Percentiles rank a stretch among this genome's conserved stretches.
Evolutionary conservation across 768 basidiomycete species (phyloP).

Genomic region (Psilocybe cubensis): DNA sequence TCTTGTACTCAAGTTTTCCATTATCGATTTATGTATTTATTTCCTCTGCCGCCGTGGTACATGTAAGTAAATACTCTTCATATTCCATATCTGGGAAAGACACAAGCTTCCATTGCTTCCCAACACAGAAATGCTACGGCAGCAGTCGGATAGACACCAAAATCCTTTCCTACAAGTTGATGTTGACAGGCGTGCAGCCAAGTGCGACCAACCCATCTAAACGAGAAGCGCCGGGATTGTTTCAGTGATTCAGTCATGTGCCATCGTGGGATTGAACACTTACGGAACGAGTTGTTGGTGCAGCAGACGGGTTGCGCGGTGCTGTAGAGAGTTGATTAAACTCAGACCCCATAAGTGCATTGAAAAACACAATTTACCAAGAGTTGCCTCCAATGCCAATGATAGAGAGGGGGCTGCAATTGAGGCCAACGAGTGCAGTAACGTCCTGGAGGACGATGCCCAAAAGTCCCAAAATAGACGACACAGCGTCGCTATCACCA

Average conservation of each 20-base stretch:
- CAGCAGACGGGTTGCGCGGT: constrained; percentile 5
- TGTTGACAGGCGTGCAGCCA: constrained; percentile 4
- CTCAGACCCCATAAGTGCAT: neutral
- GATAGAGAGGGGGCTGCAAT: constrained; percentile 1
- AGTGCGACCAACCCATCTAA: constrained; percentile 2
- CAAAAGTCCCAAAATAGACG: neutral
- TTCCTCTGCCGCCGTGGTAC: too few species aligned
- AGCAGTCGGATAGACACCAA: too few species aligned
- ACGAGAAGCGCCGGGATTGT: too few species aligned
- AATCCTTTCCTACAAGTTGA: constrained; percentile 1
- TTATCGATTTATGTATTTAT: too few species aligned
- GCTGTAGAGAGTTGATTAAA: neutral
- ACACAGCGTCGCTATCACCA: neutral
- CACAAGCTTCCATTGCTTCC: too few species aligned
- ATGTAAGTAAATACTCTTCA: too few species aligned
- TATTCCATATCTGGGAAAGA: too few species aligned
- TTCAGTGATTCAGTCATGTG: neutral
- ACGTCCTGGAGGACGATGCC: neutral
- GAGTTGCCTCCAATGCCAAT: constrained; percentile 1
- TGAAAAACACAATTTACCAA: neutral
- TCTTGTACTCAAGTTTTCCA: too few species aligned
- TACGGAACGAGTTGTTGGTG: constrained; percentile 4
- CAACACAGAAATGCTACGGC: too few species aligned
- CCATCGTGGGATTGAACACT: neutral
- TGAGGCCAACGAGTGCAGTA: neutral